Conservation (phyloP, 106 monocot species). For the Dactylorhiza incarnata region DNA sequence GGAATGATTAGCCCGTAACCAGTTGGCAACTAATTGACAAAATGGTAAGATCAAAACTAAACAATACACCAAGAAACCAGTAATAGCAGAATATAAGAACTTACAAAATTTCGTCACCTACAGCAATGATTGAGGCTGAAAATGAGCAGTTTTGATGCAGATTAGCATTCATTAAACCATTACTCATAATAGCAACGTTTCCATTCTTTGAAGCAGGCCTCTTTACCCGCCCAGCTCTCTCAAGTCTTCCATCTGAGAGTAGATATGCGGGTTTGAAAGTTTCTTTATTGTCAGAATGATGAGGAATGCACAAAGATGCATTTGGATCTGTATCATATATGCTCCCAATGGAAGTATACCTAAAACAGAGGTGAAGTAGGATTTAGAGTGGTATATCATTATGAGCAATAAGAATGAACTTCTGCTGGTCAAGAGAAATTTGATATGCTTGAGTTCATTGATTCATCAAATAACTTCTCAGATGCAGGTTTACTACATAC, state of each 20-base stretch:
- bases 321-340: conserved; percentile 99
- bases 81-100: conserved; percentile 10
- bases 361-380: conserved; percentile 16
- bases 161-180: conserved; percentile 40
- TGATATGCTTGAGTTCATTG: not conserved
- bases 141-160: conserved; percentile 22
- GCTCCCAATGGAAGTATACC: conserved; percentile 99
- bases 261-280: conserved; percentile 88
- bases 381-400: not conserved
- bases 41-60: not conserved
- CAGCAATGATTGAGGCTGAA: conserved; percentile 69
- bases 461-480: not conserved
- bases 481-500: not conserved
- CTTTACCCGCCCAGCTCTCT: conserved; percentile 92
- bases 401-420: not conserved
- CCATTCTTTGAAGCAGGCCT: conserved; percentile 30
- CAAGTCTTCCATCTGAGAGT: conserved; percentile 83
- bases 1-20: not conserved
- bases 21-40: not conserved
- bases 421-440: not conserved
- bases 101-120: conserved; percentile 99
- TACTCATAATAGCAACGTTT: conserved; percentile 25
- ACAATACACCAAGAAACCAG: not conserved
- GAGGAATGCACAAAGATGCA: conserved; percentile 45
- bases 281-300: conserved; percentile 35